Evolutionary conservation across 163 green algal genomes (phyloP).

Genomic region (Trebouxiophyceae sp.): DNA sequence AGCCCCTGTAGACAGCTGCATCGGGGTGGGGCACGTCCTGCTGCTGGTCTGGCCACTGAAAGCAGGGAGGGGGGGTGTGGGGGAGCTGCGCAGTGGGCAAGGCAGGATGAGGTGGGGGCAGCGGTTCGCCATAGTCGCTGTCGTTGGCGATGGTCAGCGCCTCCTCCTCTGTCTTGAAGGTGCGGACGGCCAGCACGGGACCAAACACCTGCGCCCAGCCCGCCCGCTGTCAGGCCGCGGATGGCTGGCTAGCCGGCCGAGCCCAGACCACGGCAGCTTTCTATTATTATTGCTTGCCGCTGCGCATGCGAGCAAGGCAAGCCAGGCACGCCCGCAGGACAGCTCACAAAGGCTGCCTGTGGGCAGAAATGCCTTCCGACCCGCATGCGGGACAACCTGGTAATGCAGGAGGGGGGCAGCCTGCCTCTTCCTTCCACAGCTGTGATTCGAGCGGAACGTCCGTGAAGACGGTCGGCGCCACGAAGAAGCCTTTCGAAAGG

Average conservation of each 20-base stretch:
- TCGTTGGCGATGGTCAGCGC: conserved; percentile 73
- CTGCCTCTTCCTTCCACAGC: conserved; percentile 71
- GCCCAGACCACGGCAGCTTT: no score
- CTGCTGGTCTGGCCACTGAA: neutral
- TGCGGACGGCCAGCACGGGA: conserved; percentile 59
- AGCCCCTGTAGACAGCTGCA: neutral
- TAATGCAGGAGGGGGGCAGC: no score
- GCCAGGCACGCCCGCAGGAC: no score
- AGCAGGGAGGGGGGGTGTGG: neutral
- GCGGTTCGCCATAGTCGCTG: conserved; percentile 55
- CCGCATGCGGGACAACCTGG: no score
- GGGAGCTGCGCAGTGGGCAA: no score
- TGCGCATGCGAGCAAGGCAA: no score
- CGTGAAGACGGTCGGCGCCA: conserved; percentile 65
- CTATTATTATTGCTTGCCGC: no score
- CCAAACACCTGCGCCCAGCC: conserved; percentile 61
- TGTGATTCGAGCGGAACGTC: conserved; percentile 42
- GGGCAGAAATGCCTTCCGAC: no score
- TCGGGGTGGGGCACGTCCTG: neutral
- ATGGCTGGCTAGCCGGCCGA: no score
- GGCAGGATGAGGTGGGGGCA: no score
- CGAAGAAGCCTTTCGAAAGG: conserved; percentile 38
- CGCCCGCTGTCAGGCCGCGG: no score
- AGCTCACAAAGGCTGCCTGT: no score
- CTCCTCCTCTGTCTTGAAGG: conserved; percentile 73